Conservation (phyloP, 2,329 filamentous ascomycete genomes). For the Microdochium bolleyi region DNA sequence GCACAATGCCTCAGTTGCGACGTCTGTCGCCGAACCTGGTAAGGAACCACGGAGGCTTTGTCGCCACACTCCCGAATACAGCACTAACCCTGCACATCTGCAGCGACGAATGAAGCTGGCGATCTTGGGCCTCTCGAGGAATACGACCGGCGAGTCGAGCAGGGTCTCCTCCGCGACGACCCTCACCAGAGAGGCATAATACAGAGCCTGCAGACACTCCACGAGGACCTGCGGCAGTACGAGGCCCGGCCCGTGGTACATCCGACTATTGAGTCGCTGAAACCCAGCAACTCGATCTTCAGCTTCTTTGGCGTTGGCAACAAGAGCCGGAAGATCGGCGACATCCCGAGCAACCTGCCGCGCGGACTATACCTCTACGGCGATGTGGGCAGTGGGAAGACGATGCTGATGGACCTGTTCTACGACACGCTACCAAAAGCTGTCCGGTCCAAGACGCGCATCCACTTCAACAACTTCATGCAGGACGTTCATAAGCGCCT, state of each 20-base stretch:
- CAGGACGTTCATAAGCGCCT: conserved; percentile 89
- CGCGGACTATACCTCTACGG: conserved; percentile 92
- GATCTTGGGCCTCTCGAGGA: conserved; percentile 67
- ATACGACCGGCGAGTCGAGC: conserved; percentile 74
- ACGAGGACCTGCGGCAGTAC: conserved; percentile 74
- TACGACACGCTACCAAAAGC: conserved; percentile 82
- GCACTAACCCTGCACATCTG: background rate
- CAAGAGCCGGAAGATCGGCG: conserved; percentile 29
- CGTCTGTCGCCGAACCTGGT: background rate
- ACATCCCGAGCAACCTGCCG: conserved; percentile 67
- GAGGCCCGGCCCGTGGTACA: conserved; percentile 65
- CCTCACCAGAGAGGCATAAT: conserved; percentile 90
- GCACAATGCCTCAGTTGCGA: background rate
- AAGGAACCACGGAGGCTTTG: background rate
- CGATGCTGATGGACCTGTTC: conserved; percentile 98
- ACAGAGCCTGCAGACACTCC: conserved; percentile 78
- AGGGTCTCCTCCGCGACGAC: conserved; percentile 73
- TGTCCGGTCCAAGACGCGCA: conserved; percentile 77
- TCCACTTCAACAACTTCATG: conserved; percentile 99
- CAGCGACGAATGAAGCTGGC: background rate
- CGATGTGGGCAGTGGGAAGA: conserved; percentile 96
- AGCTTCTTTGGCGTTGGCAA: conserved; percentile 49
- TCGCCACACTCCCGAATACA: background rate
- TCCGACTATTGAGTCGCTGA: conserved; percentile 65
- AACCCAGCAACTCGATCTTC: conserved; percentile 49